A percentile compares a stretch with the other conserved stretches of the same genome.
These are phyloP conservation scores for Suhomyces atakaporum DNA, from an alignment of 1,139 yeast genomes.

Conservation along the genomic window DNA sequence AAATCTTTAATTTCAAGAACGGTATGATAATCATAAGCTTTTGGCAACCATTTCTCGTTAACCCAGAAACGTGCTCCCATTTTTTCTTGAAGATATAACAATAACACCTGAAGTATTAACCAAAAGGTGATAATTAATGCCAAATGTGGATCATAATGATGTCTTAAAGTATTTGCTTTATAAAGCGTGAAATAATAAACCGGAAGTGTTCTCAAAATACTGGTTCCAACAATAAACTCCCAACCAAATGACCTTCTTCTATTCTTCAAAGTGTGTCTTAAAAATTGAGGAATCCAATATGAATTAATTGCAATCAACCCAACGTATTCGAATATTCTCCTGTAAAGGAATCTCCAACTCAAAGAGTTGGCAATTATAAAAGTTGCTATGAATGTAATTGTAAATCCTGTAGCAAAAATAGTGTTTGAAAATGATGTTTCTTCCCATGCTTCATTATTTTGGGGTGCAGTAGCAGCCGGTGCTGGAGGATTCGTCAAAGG, in stretches of 20 bases:
- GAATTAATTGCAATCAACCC: constrained; percentile 60
- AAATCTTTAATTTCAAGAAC: constrained; percentile 59
- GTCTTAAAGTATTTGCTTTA: constrained; percentile 49
- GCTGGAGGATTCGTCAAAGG: constrained; percentile 9
- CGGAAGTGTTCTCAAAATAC: constrained; percentile 64
- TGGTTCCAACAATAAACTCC: constrained; percentile 70
- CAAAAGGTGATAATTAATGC: constrained; percentile 50
- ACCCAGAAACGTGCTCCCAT: constrained; percentile 85
- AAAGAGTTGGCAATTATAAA: constrained; percentile 59
- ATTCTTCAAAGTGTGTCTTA: constrained; percentile 74
- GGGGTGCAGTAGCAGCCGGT: constrained; percentile 3
- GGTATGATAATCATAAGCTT: constrained; percentile 82
- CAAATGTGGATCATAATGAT: constrained; percentile 55
- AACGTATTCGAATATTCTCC: constrained; percentile 60
- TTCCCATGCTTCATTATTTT: constrained; percentile 16
- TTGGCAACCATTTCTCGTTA: constrained; percentile 71
- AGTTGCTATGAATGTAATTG: constrained; percentile 57
- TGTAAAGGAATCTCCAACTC: constrained; percentile 61
- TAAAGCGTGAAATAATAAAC: constrained; percentile 58
- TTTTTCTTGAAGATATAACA: constrained; percentile 61
- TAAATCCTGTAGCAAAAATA: constrained; percentile 63
- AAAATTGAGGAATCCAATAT: constrained; percentile 89
- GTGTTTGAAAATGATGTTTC: constrained; percentile 62
- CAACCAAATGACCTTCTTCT: constrained; percentile 66
- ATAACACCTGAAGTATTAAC: constrained; percentile 55